Evolutionary conservation across 345 rosid species (phyloP).

Genomic region (Syzygium jambos): DNA sequence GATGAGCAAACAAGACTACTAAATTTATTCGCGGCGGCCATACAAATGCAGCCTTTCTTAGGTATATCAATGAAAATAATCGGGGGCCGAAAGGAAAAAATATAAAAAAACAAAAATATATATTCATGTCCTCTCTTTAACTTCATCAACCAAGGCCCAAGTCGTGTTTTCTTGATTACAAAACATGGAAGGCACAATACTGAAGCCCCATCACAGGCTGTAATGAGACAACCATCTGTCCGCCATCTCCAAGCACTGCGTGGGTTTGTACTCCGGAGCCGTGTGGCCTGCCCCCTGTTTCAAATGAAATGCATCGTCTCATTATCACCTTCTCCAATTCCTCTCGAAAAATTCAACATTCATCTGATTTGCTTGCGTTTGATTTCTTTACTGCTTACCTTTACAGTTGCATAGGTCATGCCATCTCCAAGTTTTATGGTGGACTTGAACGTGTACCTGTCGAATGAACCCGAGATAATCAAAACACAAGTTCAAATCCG

Average conservation of each 20-base stretch:
- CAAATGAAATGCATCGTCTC: background rate
- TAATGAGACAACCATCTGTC: conserved; percentile 11
- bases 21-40: background rate
- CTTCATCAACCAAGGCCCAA: background rate
- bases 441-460: conserved; percentile 4
- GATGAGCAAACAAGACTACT: background rate
- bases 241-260: conserved; percentile 1
- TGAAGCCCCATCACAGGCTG: background rate
- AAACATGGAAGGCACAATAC: background rate
- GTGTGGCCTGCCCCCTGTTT: conserved; percentile 12
- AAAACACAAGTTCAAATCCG: background rate
- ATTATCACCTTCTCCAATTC: background rate
- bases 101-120: rapidly evolving
- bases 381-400: background rate
- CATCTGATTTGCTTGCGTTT: background rate
- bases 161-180: background rate
- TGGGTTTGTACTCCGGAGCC: conserved; percentile 12
- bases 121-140: background rate
- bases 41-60: background rate
- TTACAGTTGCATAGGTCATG: conserved; percentile 1
- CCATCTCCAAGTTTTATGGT: background rate
- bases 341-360: background rate
- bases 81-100: too few relatives aligned
- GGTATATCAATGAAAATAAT: background rate
- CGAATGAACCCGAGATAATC: background rate